Evolutionary conservation across 2,329 filamentous ascomycete genomes (phyloP).

Genomic region (Tolypocladium inflatum): DNA sequence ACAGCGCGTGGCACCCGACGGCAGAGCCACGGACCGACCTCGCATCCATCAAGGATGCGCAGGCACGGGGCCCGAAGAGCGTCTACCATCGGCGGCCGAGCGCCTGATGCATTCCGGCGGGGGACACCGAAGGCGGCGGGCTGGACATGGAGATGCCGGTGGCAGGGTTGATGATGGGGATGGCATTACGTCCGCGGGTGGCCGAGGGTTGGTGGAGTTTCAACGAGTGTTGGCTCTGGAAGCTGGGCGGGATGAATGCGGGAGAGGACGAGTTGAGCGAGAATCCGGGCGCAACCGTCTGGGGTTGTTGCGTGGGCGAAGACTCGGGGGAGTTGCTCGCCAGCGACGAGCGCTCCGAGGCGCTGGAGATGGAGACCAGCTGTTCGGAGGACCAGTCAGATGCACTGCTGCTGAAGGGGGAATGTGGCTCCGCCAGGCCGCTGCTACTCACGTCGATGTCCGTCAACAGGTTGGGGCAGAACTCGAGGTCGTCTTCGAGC

Average conservation of each 20-base stretch:
- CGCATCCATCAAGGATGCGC: conserved; percentile 23
- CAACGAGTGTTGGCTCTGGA: conserved; percentile 57
- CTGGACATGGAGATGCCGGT: conserved; percentile 84
- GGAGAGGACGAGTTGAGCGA: conserved; percentile 61
- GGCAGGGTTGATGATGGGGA: conserved; percentile 93
- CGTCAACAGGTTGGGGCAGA: conserved; percentile 85
- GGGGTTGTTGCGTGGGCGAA: conserved; percentile 82
- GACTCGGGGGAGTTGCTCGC: conserved; percentile 90
- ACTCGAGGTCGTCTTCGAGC: conserved; percentile 90
- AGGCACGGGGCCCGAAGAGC: conserved; percentile 8
- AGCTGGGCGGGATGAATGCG: conserved; percentile 54
- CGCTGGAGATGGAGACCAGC: conserved; percentile 85
- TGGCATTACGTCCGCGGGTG: conserved; percentile 85
- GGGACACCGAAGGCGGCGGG: conserved; percentile 66
- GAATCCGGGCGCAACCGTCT: conserved; percentile 68
- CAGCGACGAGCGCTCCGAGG: conserved; percentile 88
- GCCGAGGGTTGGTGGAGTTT: conserved; percentile 89
- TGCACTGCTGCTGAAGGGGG: conserved; percentile 6
- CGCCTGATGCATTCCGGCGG: conserved; percentile 49
- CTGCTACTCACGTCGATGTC: conserved; percentile 73
- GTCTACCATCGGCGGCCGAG: conserved; percentile 46
- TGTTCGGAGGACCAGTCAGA: conserved; percentile 36
- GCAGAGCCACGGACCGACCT: conserved; percentile 23
- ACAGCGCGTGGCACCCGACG: conserved; percentile 24
- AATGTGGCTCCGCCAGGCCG: conserved; percentile 6